Base-by-base conservation (phyloP, 495 filamentous ascomycete genomes). In the Daldinia caldariorum region DNA sequence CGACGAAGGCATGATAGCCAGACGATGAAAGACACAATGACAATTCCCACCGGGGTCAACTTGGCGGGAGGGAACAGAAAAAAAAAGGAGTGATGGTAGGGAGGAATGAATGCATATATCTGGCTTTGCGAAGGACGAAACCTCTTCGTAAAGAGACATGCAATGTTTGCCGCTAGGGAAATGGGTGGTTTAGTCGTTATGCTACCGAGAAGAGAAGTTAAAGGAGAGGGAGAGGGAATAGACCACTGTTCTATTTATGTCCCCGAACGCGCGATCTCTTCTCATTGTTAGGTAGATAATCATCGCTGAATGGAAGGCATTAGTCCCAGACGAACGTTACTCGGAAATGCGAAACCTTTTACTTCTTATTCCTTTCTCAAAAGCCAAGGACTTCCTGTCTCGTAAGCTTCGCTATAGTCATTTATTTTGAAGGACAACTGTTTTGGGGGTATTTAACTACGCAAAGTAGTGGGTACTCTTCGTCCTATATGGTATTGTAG, bases 81-180 rank as follows among this genome's bases (percentile, higher is more conserved):
- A 63, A 71, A 71, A 64, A 64, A 50, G 34, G 55, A 47, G 59
- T 20, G 51, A 59, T 38, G 34, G 39, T 34, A 59, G n/a, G 31
- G 38, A 63, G 47, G 31, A 29, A 63, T 8, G 32, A 63, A 64
- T 71, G 69, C 69, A 67, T 71, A 71, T 71, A 71, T 64, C 34
- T 63, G 58, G 47, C 55, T 66, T 55, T 43, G 49, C 45, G 45
- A 45, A 41, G 16, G 38, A 14, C 34, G n/a, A 20, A n/a, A 45
- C 39, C 22, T 47, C 32, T 29, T 39, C 43, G 1, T 7, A 22
- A 8, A 47, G 45, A 51, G 45, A 51, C 37, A 67, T 47, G 47
- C 49, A 50, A 32, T 34, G 5, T 18, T 47, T 41, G 37, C 16
- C 49, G 38, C 13, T 8, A 64, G 55, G 63, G 22, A 71, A 71